These are phyloP conservation scores for Sophora flavescens DNA, from an alignment of 306 rosid genomes.

Conservation along the genomic window DNA sequence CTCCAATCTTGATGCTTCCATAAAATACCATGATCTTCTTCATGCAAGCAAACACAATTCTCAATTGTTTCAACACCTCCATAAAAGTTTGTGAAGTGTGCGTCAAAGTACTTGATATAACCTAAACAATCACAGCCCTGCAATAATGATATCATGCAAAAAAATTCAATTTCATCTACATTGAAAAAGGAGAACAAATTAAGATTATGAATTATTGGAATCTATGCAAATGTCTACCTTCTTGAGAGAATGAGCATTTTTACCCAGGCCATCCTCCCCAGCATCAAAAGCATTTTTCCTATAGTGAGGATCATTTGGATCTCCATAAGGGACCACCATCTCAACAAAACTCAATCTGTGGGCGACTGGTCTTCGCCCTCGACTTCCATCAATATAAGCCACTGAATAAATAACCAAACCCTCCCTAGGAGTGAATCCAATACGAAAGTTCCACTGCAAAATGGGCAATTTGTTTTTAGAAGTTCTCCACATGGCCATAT, in stretches of 20 bases:
- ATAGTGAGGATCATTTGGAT: conserved; percentile 87
- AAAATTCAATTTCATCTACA: conserved; percentile 35
- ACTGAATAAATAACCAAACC: conserved; percentile 77
- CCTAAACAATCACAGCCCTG: conserved; percentile 93
- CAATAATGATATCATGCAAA: conserved; percentile 39
- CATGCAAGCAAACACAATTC: conserved; percentile 87
- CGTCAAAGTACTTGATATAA: conserved; percentile 76
- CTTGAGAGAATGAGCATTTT: conserved; percentile 87
- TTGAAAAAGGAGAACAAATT: conserved; percentile 22
- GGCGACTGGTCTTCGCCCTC: conserved; percentile 83
- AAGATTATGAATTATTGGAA: not conserved
- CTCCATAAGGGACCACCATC: conserved; percentile 93
- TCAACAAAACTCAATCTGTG: conserved; percentile 82
- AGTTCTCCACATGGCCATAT: conserved; percentile 10
- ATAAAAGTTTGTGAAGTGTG: conserved; percentile 75
- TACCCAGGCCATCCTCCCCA: conserved; percentile 86
- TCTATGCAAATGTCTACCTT: conserved; percentile 55
- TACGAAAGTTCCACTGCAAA: conserved; percentile 84
- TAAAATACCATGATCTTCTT: conserved; percentile 83
- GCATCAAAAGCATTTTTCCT: conserved; percentile 92
- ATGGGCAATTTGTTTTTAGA: conserved; percentile 37
- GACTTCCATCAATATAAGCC: conserved; percentile 77
- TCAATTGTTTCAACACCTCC: conserved; percentile 86
- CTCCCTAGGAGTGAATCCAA: conserved; percentile 83
- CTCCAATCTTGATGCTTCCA: conserved; percentile 98